Evolutionary conservation across 768 basidiomycete genomes (phyloP), one percentile per base, ranked within the genome.

Genomic region (Peribolospora kevripleyi): DNA sequence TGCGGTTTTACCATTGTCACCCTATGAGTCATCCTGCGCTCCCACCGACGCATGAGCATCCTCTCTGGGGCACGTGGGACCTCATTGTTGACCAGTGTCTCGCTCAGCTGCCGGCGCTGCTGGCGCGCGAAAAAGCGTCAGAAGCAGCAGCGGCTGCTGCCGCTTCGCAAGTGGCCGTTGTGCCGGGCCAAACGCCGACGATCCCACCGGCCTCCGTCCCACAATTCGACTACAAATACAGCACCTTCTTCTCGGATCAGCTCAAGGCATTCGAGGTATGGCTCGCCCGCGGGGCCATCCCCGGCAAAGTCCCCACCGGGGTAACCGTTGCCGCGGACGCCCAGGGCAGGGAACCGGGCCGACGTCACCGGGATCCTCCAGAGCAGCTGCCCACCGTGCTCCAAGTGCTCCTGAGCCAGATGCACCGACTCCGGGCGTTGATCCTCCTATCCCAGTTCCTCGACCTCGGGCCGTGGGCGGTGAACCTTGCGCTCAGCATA

Each of bases 391-490:
- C 93, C 5, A 93, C 97, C 54, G 88, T 98, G 7, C 77, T 98
- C 3, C 93, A 98, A 68, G 90, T 98, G 13, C 76, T 98, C 41
- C 76, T 98, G 7, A 93, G 90, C 5, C 93, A 97, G 63, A 84
- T 85, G 0, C 90, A 97, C 67, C 81, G 93, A 46, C 77, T 97
- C 5, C 80, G 87, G 6, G 93, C 93, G 3, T 79, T 98, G 57
- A 91, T 95, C 60, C 77, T 95, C 36, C 76, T 98, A 5, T 91
- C 88, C 42, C 85, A 90, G 69, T 98, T 97, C 61, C 87, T 97
- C 62, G 93, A 98, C 65, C 76, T 98, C 6, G 93, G 93, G 0
- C 90, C 93, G 9, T 97, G 93, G 91, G 93, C 93, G 0, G 93
- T 97, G 50, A 83, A 93, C 61, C 77, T 95, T 10, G 88, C 91